Evolutionary conservation across 495 filamentous ascomycete genomes (phyloP), one percentile per base, ranked within the genome.

Genomic region (Xylaria longipes): DNA sequence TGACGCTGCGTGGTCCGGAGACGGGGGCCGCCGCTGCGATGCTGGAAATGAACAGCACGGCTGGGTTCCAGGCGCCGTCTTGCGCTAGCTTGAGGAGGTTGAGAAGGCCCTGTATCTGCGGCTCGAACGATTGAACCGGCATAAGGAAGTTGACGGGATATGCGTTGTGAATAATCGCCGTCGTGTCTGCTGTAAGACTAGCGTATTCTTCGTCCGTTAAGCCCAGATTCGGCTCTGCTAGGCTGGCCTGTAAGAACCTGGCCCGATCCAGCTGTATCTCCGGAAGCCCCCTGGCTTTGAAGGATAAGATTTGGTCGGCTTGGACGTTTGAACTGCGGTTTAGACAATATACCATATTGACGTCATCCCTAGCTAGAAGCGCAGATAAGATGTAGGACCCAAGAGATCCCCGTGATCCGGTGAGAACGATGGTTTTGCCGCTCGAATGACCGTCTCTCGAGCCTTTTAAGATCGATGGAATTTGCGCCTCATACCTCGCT

Each of bases 141-240:
- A 82, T 76, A 22, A 78, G 72, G 71, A 82, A 82, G 48, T 83
- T 77, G 33, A 83, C 80, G 1, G 80, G 80, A 75, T 80, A 83
- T 5, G 79, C 77, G 68, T 77, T 78, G 68, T 81, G 81, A 29
- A 84, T 76, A 15, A 83, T 69, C 6, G 58, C 58, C 17, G 73
- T 77, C 5, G 73, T 35, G 67, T 74, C 61, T 7, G 39, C 33
- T 22, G 37, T 50, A 9, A 71, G 74, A 15, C 6, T 52, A 25
- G 33, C 67, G 72, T 81, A 80, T 8, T 75, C 65, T 0, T 70
- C 33, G 12, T 67, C 39, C 12, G 46, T n/a, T 8, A 82, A 64
- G 7, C 77, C 80, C 14, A 82, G 73, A 17, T 70, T 52, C 15
- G 73, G 63, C 37, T 76, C 63, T 6, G 71, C 63, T 35, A 82